Base-by-base conservation (phyloP, 306 rosid genomes). In the Oxytropis ochrocephala region DNA sequence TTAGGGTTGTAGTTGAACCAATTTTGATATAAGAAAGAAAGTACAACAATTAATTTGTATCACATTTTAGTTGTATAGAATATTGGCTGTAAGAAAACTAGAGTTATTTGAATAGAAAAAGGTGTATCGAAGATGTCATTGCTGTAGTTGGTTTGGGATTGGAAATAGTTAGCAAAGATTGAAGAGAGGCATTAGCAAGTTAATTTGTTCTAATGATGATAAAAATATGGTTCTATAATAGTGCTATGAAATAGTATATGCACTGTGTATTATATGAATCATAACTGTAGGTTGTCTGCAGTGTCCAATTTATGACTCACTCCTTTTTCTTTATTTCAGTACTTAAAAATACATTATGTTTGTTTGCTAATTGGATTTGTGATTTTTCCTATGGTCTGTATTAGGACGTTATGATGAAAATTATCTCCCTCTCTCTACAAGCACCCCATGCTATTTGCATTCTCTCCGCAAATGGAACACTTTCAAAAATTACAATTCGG, bases 401-500 rank as follows among this genome's bases (percentile, higher is more conserved):
- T n/a, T 70, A 88, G 93, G 93, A 88, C 81, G 77, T 88, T 70
- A 76, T 64, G 46, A 78, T 79, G 88, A 88, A 85, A 77, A 67
- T 88, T 42, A 83, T 88, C 85, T 85, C 86, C 48, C 73, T 85
- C 74, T 82, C 87, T 56, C 88, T 80, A 67, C 85, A 71, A 44
- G 86, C 86, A 64, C 61, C 64, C 60, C 83, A 75, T 18, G 84
- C 90, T 11, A 79, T 88, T 47, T 83, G 85, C 76, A 71, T 88
- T 75, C 93, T 88, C 46, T 76, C 90, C 32, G 90, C 90, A 35
- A 85, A 79, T 61, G 93, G 93, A 44, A 68, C 83, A 59, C 78
- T 88, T 69, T 88, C 93, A 11, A 88, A 83, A 78, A 90, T 83
- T 52, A 85, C 93, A 24, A 86, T 87, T 72, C 85, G 86, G 88